phyloP scores from a whole-genome alignment of 108 stramenopile genomes.

The Cylindrotheca closterium region DNA sequence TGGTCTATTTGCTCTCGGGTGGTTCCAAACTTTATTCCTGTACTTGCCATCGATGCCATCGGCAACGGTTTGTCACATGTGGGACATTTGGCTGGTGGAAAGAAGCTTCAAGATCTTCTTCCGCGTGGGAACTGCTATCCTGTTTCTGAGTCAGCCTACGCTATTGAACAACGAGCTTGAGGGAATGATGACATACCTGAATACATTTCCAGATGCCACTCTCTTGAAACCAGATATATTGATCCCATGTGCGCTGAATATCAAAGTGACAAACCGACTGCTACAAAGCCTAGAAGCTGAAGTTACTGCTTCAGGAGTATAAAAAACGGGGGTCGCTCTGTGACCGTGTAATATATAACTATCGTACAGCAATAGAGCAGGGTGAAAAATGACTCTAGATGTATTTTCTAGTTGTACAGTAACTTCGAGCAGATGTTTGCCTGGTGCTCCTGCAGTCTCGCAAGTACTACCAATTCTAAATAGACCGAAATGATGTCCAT shows the following conservation, averaged over 20 bases:
- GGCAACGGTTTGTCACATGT: slow-evolving; percentile 87
- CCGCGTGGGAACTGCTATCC: slow-evolving; percentile 85
- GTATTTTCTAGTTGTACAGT: too few species aligned
- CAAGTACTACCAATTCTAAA: too few species aligned
- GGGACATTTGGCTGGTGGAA: slow-evolving; percentile 94
- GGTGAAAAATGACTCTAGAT: too few species aligned
- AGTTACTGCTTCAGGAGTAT: too few species aligned
- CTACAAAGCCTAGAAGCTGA: slow-evolving; percentile 75
- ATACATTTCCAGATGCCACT: slow-evolving; percentile 91
- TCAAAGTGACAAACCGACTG: slow-evolving; percentile 88
- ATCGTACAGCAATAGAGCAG: too few species aligned
- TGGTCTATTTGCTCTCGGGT: slow-evolving; percentile 86
- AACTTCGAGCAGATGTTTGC: too few species aligned
- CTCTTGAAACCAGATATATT: slow-evolving; percentile 84
- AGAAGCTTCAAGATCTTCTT: slow-evolving; percentile 89
- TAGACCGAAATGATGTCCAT: too few species aligned
- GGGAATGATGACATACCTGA: slow-evolving; percentile 92
- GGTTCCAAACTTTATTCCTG: slow-evolving; percentile 90
- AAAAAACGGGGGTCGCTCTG: too few species aligned
- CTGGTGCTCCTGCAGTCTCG: too few species aligned
- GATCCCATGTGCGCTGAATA: slow-evolving; percentile 86
- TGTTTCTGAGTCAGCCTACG: slow-evolving; percentile 87
- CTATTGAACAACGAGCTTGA: slow-evolving; percentile 86
- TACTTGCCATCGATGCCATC: slow-evolving; percentile 92
- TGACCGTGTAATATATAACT: too few species aligned